Percentiles rank a stretch among this genome's conserved stretches.
Evolutionary conservation across 1,284 basidiomycete species (phyloP).

Genomic region (Leccinum angustisporum): DNA sequence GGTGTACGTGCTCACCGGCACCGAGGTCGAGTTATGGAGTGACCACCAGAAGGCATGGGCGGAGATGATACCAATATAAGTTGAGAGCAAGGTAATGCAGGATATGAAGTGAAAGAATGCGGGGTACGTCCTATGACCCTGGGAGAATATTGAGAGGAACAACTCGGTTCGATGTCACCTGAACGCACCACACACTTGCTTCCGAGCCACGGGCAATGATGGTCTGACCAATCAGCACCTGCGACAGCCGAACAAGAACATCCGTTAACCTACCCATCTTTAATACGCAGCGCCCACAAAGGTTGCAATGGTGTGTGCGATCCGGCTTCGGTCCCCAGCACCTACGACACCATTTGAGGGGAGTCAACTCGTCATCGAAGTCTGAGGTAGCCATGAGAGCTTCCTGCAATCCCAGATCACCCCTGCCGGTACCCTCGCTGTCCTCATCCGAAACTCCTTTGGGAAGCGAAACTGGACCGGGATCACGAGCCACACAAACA

Average conservation of each 20-base stretch:
- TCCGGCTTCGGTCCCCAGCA: constrained; percentile 83
- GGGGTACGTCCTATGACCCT: constrained; percentile 86
- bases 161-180: not conserved
- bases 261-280: constrained; percentile 69
- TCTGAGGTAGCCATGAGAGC: constrained; percentile 52
- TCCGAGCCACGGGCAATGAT: constrained; percentile 88
- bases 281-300: constrained; percentile 77
- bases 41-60: constrained; percentile 63
- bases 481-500: constrained; percentile 68
- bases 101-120: constrained; percentile 83
- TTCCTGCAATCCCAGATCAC: constrained; percentile 56
- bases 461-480: constrained; percentile 55
- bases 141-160: constrained; percentile 7
- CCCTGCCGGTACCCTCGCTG: constrained; percentile 34
- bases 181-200: constrained; percentile 71
- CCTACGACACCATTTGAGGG: constrained; percentile 71
- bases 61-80: constrained; percentile 61
- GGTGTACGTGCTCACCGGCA: constrained; percentile 45
- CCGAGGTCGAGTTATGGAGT: constrained; percentile 57
- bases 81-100: constrained; percentile 62
- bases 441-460: constrained; percentile 33
- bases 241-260: constrained; percentile 7
- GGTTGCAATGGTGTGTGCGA: constrained; percentile 78
- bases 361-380: constrained; percentile 50
- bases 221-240: constrained; percentile 51